Evolutionary conservation across 148 eudicot genomes (phyloP), one percentile per base, ranked within the genome.

Genomic region (Polygonum aviculare): DNA sequence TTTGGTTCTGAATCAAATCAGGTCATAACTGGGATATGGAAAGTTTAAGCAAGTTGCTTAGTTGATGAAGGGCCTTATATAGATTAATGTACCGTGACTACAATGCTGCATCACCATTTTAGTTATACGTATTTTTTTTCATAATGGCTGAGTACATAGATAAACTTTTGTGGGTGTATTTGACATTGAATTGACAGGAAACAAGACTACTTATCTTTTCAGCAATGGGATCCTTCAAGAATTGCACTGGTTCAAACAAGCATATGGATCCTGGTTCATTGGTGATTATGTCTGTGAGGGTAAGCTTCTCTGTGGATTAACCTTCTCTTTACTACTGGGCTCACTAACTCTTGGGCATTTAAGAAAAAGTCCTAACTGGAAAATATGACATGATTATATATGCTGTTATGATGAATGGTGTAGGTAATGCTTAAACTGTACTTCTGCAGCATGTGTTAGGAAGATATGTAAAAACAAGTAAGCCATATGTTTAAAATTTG

Each of bases 211-310:
- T 73, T 95, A 86, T 83, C 93, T 95, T 51, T 81, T 83, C 49
- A 76, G 74, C 60, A 84, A 88, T 78, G 94, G 78, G 59, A 76
- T 77, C 72, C 89, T 95, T 86, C 96, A 92, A 75, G 99, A 95
- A 84, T 77, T 95, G 79, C 89, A 93, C 75, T 95, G 96, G 99
- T 87, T 87, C 76, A 95, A 95, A 85, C 89, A 93, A 81, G 77
- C 93, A 12, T 81, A 95, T 80, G 88, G 88, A 48, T 95, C 99
- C 36, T 95, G 99, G 99, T 91, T 95, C 84, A 73, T 93, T 33
- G 99, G 99, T 48, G 94, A 95, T 70, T 93, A 90, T 84, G 87
- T 95, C 22, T 88, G 89, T 70, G 97, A 95, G 91, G 98, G 98
- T 93, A 83, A 75, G 69, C 2, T 51, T 73, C 31, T 74, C 81